A percentile compares a stretch with the other conserved stretches of the same genome.
These are phyloP conservation scores for Penicillium parvum DNA, from an alignment of 495 filamentous ascomycete genomes.

Conservation along the genomic window DNA sequence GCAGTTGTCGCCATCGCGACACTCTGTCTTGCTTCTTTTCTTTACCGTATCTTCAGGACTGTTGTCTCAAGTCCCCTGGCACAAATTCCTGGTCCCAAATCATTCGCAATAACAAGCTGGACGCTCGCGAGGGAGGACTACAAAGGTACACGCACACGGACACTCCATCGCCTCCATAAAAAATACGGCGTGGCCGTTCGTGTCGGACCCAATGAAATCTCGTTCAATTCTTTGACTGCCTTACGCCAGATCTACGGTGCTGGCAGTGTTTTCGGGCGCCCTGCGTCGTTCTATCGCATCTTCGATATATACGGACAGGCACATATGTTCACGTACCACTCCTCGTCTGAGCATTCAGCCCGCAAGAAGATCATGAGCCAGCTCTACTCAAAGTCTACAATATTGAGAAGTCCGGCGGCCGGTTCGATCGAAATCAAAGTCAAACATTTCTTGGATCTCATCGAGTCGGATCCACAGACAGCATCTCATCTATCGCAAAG, in stretches of 20 bases:
- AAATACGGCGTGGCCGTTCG: constrained; percentile 37
- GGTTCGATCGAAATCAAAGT: constrained; percentile 29
- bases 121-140: constrained; percentile 28
- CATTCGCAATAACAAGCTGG: constrained; percentile 24
- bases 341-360: constrained; percentile 24
- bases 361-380: constrained; percentile 38
- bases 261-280: constrained; percentile 36
- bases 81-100: constrained; percentile 24
- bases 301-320: constrained; percentile 36
- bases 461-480: constrained; percentile 18
- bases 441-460: constrained; percentile 22
- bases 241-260: constrained; percentile 38
- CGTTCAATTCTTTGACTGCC: constrained; percentile 26
- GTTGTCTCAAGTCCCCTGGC: constrained; percentile 1
- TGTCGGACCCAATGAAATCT: constrained; percentile 38
- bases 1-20: no score
- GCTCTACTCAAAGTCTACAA: constrained; percentile 34
- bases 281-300: constrained; percentile 39
- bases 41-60: not conserved
- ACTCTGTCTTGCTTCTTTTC: not conserved
- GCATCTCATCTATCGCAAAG: constrained; percentile 30
- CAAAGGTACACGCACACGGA: constrained; percentile 25
- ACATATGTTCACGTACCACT: constrained; percentile 35
- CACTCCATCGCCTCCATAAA: constrained; percentile 30
- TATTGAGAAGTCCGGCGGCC: no score